Percentiles rank a stretch among this genome's conserved stretches.
Evolutionary conservation across 2,329 filamentous ascomycete species (phyloP).

Genomic region (Macroventuria anomochaeta): DNA sequence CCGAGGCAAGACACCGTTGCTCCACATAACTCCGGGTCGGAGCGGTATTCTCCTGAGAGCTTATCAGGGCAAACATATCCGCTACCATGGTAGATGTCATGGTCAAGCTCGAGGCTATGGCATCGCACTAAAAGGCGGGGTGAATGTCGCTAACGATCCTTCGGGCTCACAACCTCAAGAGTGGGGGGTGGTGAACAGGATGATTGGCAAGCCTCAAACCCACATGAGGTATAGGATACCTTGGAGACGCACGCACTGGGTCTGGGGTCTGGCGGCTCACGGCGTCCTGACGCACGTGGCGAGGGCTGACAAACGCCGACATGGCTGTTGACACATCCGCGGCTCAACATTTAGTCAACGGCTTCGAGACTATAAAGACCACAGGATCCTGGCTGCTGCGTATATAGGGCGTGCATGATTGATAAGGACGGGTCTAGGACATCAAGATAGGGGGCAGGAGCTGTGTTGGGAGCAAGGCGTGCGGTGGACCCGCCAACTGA

Average conservation of each 20-base stretch:
- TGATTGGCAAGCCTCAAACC: background rate
- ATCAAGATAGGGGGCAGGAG: background rate
- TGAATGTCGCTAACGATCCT: slow-evolving; percentile 14
- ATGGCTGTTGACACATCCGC: slow-evolving; percentile 21
- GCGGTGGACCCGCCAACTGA: background rate
- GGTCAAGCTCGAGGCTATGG: slow-evolving; percentile 14
- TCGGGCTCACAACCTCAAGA: slow-evolving; percentile 17
- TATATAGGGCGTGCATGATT: slow-evolving; percentile 7
- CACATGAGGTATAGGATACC: background rate
- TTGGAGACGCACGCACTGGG: slow-evolving; percentile 4
- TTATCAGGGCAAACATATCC: slow-evolving; percentile 24
- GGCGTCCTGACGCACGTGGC: background rate
- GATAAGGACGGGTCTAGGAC: slow-evolving; percentile 10
- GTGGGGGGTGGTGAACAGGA: slow-evolving; percentile 18
- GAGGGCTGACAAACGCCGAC: background rate
- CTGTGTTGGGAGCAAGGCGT: background rate
- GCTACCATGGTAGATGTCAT: slow-evolving; percentile 22
- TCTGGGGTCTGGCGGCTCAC: slow-evolving; percentile 3
- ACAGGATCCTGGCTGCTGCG: background rate
- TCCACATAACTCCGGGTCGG: slow-evolving; percentile 14
- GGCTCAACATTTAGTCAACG: slow-evolving; percentile 21
- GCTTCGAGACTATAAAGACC: background rate
- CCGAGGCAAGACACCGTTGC: background rate
- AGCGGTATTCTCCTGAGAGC: slow-evolving; percentile 11
- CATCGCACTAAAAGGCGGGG: slow-evolving; percentile 25